Evolutionary conservation across 768 basidiomycete genomes (phyloP), one percentile per base, ranked within the genome.

Genomic region (Coprinopsis cinerea): DNA sequence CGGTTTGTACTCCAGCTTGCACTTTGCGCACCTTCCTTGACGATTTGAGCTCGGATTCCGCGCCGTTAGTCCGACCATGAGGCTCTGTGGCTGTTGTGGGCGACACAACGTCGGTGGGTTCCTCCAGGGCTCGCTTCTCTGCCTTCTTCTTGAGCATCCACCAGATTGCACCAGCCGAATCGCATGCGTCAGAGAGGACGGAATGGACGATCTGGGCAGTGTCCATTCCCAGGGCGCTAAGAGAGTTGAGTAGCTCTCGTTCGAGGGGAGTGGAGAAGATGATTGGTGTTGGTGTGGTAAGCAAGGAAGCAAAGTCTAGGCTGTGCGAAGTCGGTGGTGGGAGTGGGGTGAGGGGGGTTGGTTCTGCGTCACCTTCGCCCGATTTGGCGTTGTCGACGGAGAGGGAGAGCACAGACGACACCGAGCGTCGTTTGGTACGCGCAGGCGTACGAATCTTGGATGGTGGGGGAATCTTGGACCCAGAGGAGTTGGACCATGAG

Each of bases 121-220:
- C 70, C 22, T 73, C 73, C 13, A 62, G 18, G 9, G 72, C 73
- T 39, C 74, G 77, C 55, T 67, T 81, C 72, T 79, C 92, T 17
- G 82, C 79, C 59, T 83, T 93, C 63, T 83, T 79, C 64, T 83
- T 86, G 43, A 97, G 71, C 78, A 95, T 90, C 96, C 96, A 99
- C 94, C 94, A 99, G 6, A 91, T 67, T 1, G 94, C 91, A 7
- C 92, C 87, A 11, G 88, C 78, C 0, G 88, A 79, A 65, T 99
- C 95, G 59, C 95, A 99, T 0, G 95, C 95, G 65, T 97, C 82
- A 24, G 77, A 84, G 40, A 88, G 73, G 11, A 98, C 96, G 0
- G 88, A 91, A 63, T 98, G 94, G n/a, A 86, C 85, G 44, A 97
- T 85, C 67, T 99, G 95, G 14, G 88, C 91, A 0, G 88, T 90